phyloP scores from a whole-genome alignment of 1,284 basidiomycete species.

The Moesziomyces parantarcticus region DNA sequence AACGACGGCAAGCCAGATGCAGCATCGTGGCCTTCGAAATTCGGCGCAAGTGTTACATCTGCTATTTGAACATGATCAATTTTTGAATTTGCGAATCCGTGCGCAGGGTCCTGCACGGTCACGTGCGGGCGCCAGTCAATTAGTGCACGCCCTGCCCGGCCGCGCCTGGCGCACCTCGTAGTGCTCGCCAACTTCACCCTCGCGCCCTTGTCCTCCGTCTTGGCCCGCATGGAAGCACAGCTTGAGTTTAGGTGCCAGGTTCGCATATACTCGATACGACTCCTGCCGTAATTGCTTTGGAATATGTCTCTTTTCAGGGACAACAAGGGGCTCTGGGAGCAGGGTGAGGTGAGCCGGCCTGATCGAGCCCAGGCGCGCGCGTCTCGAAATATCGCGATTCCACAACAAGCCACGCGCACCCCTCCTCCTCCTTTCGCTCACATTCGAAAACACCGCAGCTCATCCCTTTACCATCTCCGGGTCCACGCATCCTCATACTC shows the following conservation, averaged over 20 bases:
- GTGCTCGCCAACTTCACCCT: no score
- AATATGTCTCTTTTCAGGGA: background rate
- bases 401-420: slow-evolving; percentile 13
- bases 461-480: background rate
- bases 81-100: background rate
- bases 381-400: slow-evolving; percentile 9
- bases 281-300: no score
- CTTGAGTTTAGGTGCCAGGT: no score
- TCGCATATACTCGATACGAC: no score
- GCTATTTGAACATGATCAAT: background rate
- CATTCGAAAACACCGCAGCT: slow-evolving; percentile 4
- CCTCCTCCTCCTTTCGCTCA: background rate
- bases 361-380: slow-evolving; percentile 9
- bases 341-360: background rate
- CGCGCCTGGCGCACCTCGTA: no score
- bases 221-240: no score
- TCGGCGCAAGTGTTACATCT: background rate
- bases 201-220: no score
- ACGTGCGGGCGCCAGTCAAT: slow-evolving; percentile 46
- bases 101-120: slow-evolving; percentile 46
- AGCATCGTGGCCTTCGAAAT: no score
- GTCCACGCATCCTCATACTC: slow-evolving; percentile 1
- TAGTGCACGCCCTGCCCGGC: slow-evolving; percentile 29
- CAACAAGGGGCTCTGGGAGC: background rate
- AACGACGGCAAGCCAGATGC: background rate